Conservation (phyloP, 192 early-diverging fungal species). For the Mortierella claussenii region DNA sequence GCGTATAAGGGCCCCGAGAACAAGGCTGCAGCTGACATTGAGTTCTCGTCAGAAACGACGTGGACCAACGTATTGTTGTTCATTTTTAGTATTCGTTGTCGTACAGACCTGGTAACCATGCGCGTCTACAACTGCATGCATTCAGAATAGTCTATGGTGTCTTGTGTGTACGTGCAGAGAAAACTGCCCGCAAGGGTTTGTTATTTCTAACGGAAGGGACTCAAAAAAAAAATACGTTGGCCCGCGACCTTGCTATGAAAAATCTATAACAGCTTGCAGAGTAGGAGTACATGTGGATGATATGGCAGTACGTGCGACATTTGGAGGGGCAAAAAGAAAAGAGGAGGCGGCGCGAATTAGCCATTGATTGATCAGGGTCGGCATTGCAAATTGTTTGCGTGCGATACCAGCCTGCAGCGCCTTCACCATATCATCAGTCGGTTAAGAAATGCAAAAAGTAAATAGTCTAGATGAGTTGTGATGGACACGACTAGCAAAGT, state of each 20-base stretch:
- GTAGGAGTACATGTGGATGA: neutral
- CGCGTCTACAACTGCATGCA: no score
- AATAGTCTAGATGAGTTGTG: neutral
- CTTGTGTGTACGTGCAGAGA: neutral
- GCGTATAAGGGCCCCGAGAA: no score
- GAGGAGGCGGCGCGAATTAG: no score
- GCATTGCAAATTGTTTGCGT: neutral
- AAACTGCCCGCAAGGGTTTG: neutral
- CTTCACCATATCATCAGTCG: neutral
- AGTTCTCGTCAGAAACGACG: no score
- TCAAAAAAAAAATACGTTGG: neutral
- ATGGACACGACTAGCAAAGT: no score
- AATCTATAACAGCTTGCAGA: no score
- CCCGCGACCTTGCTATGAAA: neutral
- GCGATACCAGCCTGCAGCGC: neutral
- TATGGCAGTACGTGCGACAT: neutral
- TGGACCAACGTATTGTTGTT: no score
- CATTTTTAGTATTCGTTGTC: no score
- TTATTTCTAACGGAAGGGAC: no score
- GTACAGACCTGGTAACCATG: no score
- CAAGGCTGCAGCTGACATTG: no score
- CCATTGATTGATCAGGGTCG: no score
- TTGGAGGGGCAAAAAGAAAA: neutral
- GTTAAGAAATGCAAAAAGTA: neutral
- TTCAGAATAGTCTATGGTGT: neutral